These are phyloP conservation scores for Hyaloperonospora arabidopsidis DNA, from an alignment of 352 stramenopile species.

Conservation along the genomic window DNA sequence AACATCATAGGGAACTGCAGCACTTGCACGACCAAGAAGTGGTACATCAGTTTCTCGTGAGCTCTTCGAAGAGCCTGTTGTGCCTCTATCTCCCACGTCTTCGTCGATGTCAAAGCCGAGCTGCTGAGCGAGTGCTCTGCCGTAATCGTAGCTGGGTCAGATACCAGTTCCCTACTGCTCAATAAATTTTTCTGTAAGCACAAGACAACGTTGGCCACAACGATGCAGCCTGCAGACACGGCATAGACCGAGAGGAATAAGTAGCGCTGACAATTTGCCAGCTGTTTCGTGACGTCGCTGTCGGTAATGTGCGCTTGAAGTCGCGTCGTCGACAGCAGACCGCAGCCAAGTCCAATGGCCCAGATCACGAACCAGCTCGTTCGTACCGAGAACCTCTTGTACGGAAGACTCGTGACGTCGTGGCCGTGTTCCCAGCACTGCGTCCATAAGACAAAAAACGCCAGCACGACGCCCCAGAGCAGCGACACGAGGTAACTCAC, in stretches of 20 bases:
- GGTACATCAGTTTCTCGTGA: slow-evolving; percentile 44
- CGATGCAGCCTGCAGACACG: slow-evolving; percentile 27
- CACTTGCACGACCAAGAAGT: slow-evolving; percentile 37
- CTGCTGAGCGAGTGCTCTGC: slow-evolving; percentile 17
- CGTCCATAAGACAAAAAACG: slow-evolving; percentile 36
- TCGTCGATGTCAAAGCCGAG: slow-evolving; percentile 17
- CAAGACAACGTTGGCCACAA: slow-evolving; percentile 30
- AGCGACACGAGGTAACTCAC: slow-evolving; percentile 40
- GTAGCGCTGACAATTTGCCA: slow-evolving; percentile 23
- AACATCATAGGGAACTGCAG: slow-evolving; percentile 48
- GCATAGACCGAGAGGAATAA: slow-evolving; percentile 28
- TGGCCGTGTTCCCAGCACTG: slow-evolving; percentile 11
- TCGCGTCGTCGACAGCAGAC: slow-evolving; percentile 31
- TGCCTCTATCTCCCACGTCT: slow-evolving; percentile 25
- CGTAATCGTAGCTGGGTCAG: slow-evolving; percentile 9
- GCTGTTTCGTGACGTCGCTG: slow-evolving; percentile 5
- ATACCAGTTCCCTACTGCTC: slow-evolving; percentile 6
- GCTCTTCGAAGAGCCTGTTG: slow-evolving; percentile 21
- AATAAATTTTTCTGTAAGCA: slow-evolving; percentile 16
- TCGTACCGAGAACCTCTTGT: slow-evolving; percentile 37
- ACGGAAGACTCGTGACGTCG: slow-evolving; percentile 8
- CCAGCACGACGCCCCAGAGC: slow-evolving; percentile 42
- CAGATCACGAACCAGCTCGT: slow-evolving; percentile 41
- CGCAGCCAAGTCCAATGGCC: slow-evolving; percentile 35
- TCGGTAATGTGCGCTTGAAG: slow-evolving; percentile 22